Conservation (phyloP, 1,284 basidiomycete species). For the Dichomitus squalens region DNA sequence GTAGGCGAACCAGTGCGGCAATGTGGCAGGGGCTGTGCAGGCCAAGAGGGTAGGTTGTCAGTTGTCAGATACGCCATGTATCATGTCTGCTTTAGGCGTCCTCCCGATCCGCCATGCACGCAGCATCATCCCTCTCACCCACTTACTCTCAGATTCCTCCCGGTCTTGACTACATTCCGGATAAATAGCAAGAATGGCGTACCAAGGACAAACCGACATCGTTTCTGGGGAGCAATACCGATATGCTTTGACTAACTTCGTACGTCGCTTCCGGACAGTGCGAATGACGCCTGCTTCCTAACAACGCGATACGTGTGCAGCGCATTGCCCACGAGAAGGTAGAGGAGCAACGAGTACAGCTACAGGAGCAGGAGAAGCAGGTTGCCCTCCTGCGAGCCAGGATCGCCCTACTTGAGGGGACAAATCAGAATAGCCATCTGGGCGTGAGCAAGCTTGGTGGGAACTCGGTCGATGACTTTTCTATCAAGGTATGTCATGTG, state of each 20-base stretch:
- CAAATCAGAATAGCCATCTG: conserved; percentile 36
- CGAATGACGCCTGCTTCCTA: not conserved
- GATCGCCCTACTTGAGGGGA: conserved; percentile 74
- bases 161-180: not conserved
- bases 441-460: conserved; percentile 45
- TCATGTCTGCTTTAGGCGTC: conserved; percentile 1
- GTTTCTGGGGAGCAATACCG: conserved; percentile 75
- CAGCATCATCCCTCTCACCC: not conserved
- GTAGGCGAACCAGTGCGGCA: not conserved
- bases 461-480: conserved; percentile 79
- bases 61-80: not conserved
- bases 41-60: not conserved
- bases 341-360: conserved; percentile 73
- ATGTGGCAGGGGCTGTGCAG: conserved; percentile 8
- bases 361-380: conserved; percentile 82
- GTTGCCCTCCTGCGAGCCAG: conserved; percentile 70
- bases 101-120: conserved; percentile 1
- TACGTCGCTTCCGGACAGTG: conserved; percentile 38
- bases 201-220: conserved; percentile 42
- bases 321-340: conserved; percentile 85
- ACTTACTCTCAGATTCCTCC: not conserved
- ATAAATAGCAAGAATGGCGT: not conserved
- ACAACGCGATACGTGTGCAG: conserved; percentile 37
- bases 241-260: conserved; percentile 80
- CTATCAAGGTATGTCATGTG: conserved; percentile 64